These are phyloP conservation scores for Neurospora sp. DNA, from an alignment of 495 filamentous ascomycete species.

Conservation along the genomic window DNA sequence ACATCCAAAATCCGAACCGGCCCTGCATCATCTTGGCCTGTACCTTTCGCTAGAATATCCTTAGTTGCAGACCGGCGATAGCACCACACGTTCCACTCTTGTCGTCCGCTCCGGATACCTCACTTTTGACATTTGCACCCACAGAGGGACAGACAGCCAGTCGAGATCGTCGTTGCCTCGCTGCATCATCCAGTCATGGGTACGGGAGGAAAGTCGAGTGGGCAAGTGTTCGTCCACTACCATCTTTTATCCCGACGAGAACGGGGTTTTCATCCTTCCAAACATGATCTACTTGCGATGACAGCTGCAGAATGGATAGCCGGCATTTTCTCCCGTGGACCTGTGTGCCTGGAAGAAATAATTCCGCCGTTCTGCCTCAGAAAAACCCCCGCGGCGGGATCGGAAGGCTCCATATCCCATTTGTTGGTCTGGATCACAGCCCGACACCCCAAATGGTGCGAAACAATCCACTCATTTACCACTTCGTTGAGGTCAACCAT, in stretches of 20 bases:
- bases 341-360: background rate
- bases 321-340: background rate
- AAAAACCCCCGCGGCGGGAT: background rate
- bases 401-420: background rate
- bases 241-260: background rate
- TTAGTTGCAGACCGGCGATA: background rate
- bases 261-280: background rate
- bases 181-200: background rate
- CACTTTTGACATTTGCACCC: background rate
- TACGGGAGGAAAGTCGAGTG: background rate
- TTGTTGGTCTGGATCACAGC: background rate
- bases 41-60: background rate
- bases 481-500: background rate
- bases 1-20: slow-evolving; percentile 16
- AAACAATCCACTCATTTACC: background rate
- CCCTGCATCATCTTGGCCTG: slow-evolving; percentile 23
- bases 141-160: background rate
- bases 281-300: background rate
- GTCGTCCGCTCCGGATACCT: background rate
- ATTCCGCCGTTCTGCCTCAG: background rate
- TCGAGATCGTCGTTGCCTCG: background rate
- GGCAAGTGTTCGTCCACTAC: background rate
- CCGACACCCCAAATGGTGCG: background rate
- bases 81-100: background rate
- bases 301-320: background rate